Conservation (phyloP, 2,329 filamentous ascomycete species). For the Fusarium sp. region DNA sequence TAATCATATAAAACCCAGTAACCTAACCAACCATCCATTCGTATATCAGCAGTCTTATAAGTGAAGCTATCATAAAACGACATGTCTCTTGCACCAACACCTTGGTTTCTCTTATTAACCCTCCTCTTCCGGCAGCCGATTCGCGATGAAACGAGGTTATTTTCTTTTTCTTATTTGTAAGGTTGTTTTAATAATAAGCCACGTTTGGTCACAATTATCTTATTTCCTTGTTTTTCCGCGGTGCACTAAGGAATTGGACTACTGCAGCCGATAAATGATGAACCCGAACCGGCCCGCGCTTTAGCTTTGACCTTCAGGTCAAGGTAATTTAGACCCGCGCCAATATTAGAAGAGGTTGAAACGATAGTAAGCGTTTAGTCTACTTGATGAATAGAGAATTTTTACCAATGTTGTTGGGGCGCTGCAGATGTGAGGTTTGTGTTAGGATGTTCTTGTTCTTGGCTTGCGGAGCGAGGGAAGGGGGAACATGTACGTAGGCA, state of each 20-base stretch:
- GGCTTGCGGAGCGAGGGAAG: too few relatives aligned
- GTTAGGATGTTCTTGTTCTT: too few relatives aligned
- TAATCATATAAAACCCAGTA: background rate
- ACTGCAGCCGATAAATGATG: slow-evolving; percentile 1
- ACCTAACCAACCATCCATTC: background rate
- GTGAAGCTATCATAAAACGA: background rate
- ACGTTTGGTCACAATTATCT: background rate
- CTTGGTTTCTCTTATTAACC: background rate
- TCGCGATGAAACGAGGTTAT: background rate
- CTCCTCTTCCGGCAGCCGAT: background rate
- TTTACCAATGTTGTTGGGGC: too few relatives aligned
- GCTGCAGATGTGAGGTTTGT: too few relatives aligned
- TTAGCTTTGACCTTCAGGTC: background rate
- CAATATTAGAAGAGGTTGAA: background rate
- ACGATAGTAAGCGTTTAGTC: background rate
- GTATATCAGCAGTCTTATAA: background rate
- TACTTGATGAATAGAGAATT: too few relatives aligned
- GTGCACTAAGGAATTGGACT: background rate
- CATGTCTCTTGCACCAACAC: background rate
- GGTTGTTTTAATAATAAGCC: background rate
- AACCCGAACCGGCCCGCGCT: background rate
- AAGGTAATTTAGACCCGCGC: background rate
- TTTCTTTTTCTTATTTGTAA: background rate
- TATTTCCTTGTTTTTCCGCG: background rate
- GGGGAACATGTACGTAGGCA: too few relatives aligned